Percentiles rank a stretch among this genome's conserved stretches.
Conservation (phyloP, 176 grass and related monocot species). For the Stipa capillata region DNA sequence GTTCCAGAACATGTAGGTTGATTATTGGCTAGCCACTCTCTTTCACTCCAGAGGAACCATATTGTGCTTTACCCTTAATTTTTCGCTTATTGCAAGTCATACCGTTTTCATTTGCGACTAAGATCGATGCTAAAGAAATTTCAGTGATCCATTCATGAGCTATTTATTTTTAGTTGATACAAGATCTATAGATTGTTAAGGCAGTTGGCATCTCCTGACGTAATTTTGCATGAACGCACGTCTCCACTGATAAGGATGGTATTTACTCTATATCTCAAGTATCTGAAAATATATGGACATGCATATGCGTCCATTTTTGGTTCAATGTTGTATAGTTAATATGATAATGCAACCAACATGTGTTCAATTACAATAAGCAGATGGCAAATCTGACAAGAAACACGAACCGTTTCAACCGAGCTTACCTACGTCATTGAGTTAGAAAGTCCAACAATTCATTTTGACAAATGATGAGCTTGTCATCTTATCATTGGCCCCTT, state of each 20-base stretch:
- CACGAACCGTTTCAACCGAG: not conserved
- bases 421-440: not conserved
- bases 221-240: not conserved
- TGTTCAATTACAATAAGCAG: not conserved
- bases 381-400: constrained; percentile 13
- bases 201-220: not conserved
- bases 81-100: not conserved
- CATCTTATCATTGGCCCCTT: not conserved
- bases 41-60: not conserved
- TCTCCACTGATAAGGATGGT: not conserved
- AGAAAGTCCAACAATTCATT: not conserved
- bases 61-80: not conserved
- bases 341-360: not conserved
- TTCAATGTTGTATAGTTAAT: not conserved
- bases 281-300: not conserved
- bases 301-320: not conserved
- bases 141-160: not conserved
- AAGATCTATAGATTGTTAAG: not conserved
- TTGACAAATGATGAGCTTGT: not conserved
- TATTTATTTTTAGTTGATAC: not conserved
- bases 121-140: not conserved
- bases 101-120: not conserved
- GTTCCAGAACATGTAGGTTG: not conserved
- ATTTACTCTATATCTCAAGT: not conserved
- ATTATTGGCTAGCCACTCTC: constrained; percentile 2